A percentile compares a stretch with the other conserved stretches of the same genome.
phyloP scores from a whole-genome alignment of 2,329 filamentous ascomycete species.

The Niveomyces coronatus region DNA sequence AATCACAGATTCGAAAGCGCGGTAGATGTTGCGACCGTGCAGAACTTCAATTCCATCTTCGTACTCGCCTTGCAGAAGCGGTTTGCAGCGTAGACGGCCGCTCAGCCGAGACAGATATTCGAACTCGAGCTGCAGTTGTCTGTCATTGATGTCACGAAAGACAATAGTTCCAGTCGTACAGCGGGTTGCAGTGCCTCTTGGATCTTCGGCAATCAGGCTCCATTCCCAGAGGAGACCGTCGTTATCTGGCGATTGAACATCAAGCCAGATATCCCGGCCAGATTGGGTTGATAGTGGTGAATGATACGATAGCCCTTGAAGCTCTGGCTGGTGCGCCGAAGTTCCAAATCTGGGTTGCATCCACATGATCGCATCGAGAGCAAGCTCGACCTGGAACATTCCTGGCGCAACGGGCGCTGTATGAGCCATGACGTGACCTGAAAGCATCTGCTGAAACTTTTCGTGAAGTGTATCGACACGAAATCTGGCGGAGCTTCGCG shows the following conservation, averaged over 20 bases:
- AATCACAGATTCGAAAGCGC: slow-evolving; percentile 22
- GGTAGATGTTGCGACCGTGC: slow-evolving; percentile 27
- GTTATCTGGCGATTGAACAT: slow-evolving; percentile 11
- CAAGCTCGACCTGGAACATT: background rate
- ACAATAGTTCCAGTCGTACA: background rate
- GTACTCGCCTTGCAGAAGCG: slow-evolving; percentile 18
- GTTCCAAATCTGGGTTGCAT: slow-evolving; percentile 20
- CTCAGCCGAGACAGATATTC: slow-evolving; percentile 16
- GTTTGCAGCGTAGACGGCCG: slow-evolving; percentile 18
- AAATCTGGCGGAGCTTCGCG: slow-evolving; percentile 22
- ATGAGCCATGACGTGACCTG: slow-evolving; percentile 11
- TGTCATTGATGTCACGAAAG: background rate
- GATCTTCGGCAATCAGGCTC: background rate
- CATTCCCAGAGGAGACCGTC: background rate
- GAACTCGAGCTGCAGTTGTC: slow-evolving; percentile 4
- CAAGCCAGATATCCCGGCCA: slow-evolving; percentile 22
- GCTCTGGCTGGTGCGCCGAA: slow-evolving; percentile 19
- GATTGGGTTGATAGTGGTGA: too few species aligned
- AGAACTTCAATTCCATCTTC: slow-evolving; percentile 21
- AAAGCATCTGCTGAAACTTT: slow-evolving; percentile 24
- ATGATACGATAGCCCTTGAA: too few species aligned
- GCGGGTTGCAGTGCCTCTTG: background rate
- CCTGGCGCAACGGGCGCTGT: background rate
- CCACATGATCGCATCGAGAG: background rate
- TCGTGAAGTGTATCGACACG: slow-evolving; percentile 27